These are phyloP conservation scores for Fusarium illudens DNA, from an alignment of 2,329 filamentous ascomycete species.

Conservation along the genomic window DNA sequence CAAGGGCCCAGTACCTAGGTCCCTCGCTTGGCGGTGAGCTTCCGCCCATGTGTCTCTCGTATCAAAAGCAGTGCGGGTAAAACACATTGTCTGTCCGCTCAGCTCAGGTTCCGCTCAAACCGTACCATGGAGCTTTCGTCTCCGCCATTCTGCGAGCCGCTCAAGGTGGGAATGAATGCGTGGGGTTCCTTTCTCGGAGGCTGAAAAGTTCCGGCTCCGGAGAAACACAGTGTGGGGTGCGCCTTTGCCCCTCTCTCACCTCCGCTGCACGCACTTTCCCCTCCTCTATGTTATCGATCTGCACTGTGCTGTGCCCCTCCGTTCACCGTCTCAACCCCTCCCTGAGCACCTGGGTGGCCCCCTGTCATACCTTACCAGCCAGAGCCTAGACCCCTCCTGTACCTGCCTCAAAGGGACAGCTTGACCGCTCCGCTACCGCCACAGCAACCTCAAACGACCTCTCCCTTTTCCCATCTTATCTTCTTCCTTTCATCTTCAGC, in stretches of 20 bases:
- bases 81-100: constrained; percentile 7
- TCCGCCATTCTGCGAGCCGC: constrained; percentile 15
- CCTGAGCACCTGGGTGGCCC: constrained; percentile 26
- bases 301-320: constrained; percentile 42
- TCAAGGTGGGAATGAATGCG: constrained; percentile 21
- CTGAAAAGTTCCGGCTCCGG: constrained; percentile 27
- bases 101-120: constrained; percentile 5
- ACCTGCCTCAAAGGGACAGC: constrained; percentile 36
- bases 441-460: constrained; percentile 23
- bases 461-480: constrained; percentile 24
- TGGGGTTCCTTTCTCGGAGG: constrained; percentile 31
- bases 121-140: constrained; percentile 28
- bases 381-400: constrained; percentile 33
- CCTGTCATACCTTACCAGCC: constrained; percentile 12
- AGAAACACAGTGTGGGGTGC: constrained; percentile 26
- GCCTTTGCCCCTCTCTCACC: neutral
- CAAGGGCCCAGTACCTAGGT: neutral
- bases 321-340: constrained; percentile 37
- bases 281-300: constrained; percentile 37
- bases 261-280: neutral
- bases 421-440: constrained; percentile 38
- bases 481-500: constrained; percentile 8
- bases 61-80: neutral
- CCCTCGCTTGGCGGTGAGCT: constrained; percentile 7
- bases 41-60: constrained; percentile 1